Evolutionary conservation across 306 rosid species (phyloP), one percentile per base, ranked within the genome.

Genomic region (Purshia tridentata): DNA sequence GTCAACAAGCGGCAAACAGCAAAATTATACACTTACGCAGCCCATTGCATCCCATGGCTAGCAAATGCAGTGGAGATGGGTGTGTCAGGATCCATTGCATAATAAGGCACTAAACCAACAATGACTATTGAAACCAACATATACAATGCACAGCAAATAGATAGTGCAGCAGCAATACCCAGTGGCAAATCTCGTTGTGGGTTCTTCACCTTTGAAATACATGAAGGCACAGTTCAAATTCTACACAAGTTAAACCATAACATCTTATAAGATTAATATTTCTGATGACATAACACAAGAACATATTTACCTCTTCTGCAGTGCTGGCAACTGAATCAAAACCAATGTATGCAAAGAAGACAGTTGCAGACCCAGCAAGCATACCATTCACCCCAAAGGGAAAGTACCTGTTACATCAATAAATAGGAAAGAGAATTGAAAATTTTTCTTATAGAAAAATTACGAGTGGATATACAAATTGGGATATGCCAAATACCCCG

Each of bases 311-410:
- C 96, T 94, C 97, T 83, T 94, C 99, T 56, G 99, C 97, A 20
- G 97, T 88, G 81, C 97, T 88, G 16, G 96, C 92, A 83, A 94
- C 89, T 42, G 90, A 79, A 85, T 94, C 99, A 77, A 94, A 94
- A 79, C 99, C 99, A 45, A 94, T 84, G 73, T 85, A 94, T 7
- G 99, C 95, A 78, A 94, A 94, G 83, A 94, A 94, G 61, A 94
- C 97, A 0, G 99, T 94, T 46, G 99, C 97, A 72, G 97, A 91
- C 76, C 99, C 96, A 57, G 99, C 86, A 79, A 94, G 97, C 95
- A 94, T 87, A 65, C 99, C 99, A 80, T 94, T 76, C 16, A 89
- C 82, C 62, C 98, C 98, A 80, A 77, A 94, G 58, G 98, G 97
- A 46, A 91, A 88, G 82, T 81, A 87, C 84, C 98, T 93, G 68